These are phyloP conservation scores for Aureobasidium sp. DNA, from an alignment of 2,329 filamentous ascomycete genomes.

Conservation along the genomic window DNA sequence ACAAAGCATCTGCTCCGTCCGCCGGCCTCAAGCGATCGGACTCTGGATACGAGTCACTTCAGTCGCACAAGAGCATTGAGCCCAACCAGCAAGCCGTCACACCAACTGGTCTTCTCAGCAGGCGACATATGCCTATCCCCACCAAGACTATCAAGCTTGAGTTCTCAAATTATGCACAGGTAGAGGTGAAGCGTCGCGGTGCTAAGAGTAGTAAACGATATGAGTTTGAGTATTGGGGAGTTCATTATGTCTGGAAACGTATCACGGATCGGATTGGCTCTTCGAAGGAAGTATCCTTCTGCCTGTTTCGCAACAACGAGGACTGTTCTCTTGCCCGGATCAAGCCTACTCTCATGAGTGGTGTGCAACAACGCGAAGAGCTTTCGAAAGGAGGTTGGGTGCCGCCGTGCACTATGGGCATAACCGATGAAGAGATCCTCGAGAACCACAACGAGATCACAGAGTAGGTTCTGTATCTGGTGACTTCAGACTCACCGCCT, in stretches of 20 bases:
- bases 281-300: slow-evolving; percentile 63
- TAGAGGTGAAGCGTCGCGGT: slow-evolving; percentile 69
- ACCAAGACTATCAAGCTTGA: slow-evolving; percentile 82
- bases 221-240: slow-evolving; percentile 91
- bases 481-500: slow-evolving; percentile 19
- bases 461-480: slow-evolving; percentile 57
- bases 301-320: slow-evolving; percentile 64
- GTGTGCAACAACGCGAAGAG: slow-evolving; percentile 64
- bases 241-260: slow-evolving; percentile 76
- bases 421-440: slow-evolving; percentile 67
- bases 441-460: slow-evolving; percentile 69
- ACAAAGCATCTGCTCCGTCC: slow-evolving; percentile 35
- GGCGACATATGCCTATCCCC: slow-evolving; percentile 42
- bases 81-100: slow-evolving; percentile 28
- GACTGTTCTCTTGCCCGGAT: slow-evolving; percentile 71
- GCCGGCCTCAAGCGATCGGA: slow-evolving; percentile 47
- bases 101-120: slow-evolving; percentile 28
- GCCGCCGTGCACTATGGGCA: slow-evolving; percentile 83
- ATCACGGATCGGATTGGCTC: slow-evolving; percentile 58
- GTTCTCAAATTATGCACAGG: slow-evolving; percentile 94
- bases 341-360: slow-evolving; percentile 68
- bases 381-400: slow-evolving; percentile 79
- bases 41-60: slow-evolving; percentile 51
- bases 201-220: slow-evolving; percentile 66
- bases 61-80: slow-evolving; percentile 35